Evolutionary conservation across 2,329 filamentous ascomycete genomes (phyloP), one percentile per base, ranked within the genome.

Genomic region (Fusarium musae): DNA sequence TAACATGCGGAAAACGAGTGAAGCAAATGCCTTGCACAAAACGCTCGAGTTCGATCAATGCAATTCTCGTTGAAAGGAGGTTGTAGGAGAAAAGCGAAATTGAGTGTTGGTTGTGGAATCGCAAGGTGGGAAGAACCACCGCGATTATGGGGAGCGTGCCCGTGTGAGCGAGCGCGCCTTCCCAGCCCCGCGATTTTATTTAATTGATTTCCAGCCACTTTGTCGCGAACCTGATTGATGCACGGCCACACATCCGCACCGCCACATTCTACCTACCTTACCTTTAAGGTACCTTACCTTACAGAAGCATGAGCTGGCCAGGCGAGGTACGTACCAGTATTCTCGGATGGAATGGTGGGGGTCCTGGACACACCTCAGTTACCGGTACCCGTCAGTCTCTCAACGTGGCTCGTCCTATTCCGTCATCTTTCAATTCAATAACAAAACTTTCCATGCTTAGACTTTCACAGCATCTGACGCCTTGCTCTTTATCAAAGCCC

Each of bases 131-230:
- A 73, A 59, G 67, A 62, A 74, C 70, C 66, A 74, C 67, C 72
- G 68, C 68, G 72, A 69, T 43, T 68, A 49, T 42, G 37, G 58
- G 42, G 61, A 46, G 56, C 42, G 47, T 37, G 36, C 36, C 36
- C 36, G 36, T 37, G 54, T 36, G 37, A 46, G 56, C 59, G 57
- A 46, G 59, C 71, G 64, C 65, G 60, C 49, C 46, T 57, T 63
- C 59, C 77, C 78, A 79, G 77, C 78, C 77, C 77, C 78, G 75
- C 77, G 76, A 75, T 69, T 79, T 53, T 43, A 42, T 72, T 74
- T 72, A 77, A 77, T 76, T 77, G 75, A 74, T 71, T 70, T 59
- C 50, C 59, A 66, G 69, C 70, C 63, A 69, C 72, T 39, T 21
- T 34, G 28, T 67, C 52, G 39, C 49, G 70, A 16, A 39, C 11